phyloP scores from a whole-genome alignment of 192 early-diverging fungal genomes.

The Spizellomyces punctatus region DNA sequence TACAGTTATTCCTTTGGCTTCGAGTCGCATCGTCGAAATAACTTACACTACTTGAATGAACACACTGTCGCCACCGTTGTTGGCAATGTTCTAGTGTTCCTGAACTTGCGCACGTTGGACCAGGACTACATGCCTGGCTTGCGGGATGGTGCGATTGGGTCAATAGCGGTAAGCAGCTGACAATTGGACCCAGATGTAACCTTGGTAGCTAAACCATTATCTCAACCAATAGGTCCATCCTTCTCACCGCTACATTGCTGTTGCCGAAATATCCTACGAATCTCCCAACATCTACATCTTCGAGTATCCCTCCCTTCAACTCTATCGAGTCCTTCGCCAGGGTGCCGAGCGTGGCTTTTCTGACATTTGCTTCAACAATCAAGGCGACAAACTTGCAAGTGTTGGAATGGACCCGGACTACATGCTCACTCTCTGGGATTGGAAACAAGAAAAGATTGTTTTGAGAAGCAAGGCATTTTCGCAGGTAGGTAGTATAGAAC shows the following conservation, averaged over 20 bases:
- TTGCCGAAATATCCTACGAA: constrained; percentile 49
- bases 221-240: constrained; percentile 50
- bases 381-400: constrained; percentile 57
- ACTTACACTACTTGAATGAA: constrained; percentile 58
- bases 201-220: neutral
- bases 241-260: constrained; percentile 48
- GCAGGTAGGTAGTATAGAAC: constrained; percentile 39
- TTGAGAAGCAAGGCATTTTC: constrained; percentile 66
- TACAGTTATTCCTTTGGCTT: constrained; percentile 55
- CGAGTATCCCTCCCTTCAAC: constrained; percentile 50
- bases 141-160: constrained; percentile 55
- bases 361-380: constrained; percentile 55
- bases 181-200: neutral
- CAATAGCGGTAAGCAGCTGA: constrained; percentile 44
- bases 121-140: constrained; percentile 54
- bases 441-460: constrained; percentile 54
- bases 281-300: constrained; percentile 61
- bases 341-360: constrained; percentile 52
- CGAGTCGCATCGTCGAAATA: constrained; percentile 55
- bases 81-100: constrained; percentile 58
- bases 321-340: constrained; percentile 49
- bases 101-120: constrained; percentile 54
- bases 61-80: constrained; percentile 47
- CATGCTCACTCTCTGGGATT: constrained; percentile 68
- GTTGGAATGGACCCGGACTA: constrained; percentile 65